Conservation (phyloP, 176 grass and related monocot genomes). For the Pontederia paniculata region DNA sequence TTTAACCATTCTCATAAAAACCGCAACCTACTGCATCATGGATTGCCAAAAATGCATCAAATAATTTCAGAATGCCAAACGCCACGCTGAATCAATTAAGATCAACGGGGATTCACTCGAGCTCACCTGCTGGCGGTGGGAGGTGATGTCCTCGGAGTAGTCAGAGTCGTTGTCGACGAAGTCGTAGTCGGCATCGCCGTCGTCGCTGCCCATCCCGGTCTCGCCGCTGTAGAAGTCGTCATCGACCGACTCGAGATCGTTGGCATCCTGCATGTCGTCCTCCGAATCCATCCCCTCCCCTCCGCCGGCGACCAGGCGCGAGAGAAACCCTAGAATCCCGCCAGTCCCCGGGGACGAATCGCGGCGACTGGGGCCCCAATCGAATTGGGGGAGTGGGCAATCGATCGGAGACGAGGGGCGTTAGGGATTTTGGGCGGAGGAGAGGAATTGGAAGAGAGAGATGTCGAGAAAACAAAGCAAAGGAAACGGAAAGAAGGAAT, state of each 20-base stretch:
- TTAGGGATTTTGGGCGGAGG: too few relatives aligned
- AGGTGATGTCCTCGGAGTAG: constrained; percentile 53
- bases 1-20: too few relatives aligned
- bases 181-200: constrained; percentile 86
- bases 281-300: constrained; percentile 59
- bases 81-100: constrained; percentile 10
- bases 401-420: too few relatives aligned
- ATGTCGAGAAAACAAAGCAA: too few relatives aligned
- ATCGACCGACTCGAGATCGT: constrained; percentile 36
- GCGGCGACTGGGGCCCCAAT: too few relatives aligned
- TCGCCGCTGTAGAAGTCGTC: constrained; percentile 93
- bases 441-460: too few relatives aligned
- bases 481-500: too few relatives aligned
- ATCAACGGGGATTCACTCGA: not conserved
- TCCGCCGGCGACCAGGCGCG: constrained; percentile 33
- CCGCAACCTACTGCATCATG: too few relatives aligned
- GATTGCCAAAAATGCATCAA: not conserved
- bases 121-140: constrained; percentile 69
- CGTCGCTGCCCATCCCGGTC: constrained; percentile 63
- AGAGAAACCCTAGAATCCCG: constrained; percentile 18
- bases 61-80: not conserved
- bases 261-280: constrained; percentile 96
- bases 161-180: constrained; percentile 91
- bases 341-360: not conserved
- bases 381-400: too few relatives aligned